Percentiles rank a stretch among this genome's conserved stretches.
Conservation (phyloP, 1,284 basidiomycete species). For the Afroboletus lepidellus region DNA sequence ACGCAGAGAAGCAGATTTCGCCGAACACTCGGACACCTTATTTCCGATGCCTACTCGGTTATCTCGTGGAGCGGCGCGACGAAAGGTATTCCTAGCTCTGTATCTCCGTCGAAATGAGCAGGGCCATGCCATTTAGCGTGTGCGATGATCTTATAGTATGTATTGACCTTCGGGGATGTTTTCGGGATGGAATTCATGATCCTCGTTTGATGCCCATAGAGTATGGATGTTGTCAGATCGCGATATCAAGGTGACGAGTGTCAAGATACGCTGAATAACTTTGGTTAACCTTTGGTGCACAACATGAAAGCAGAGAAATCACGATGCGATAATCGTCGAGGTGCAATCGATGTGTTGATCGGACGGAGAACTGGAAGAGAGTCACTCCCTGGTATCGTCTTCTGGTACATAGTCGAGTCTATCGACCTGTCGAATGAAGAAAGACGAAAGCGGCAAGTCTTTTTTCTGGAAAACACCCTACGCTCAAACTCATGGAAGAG, state of each 20-base stretch:
- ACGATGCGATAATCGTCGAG: not conserved
- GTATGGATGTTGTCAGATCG: not conserved
- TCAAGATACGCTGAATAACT: too few relatives aligned
- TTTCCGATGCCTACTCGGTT: not conserved
- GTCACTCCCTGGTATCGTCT: slow-evolving; percentile 1
- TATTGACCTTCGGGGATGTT: not conserved
- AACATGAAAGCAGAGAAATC: too few relatives aligned
- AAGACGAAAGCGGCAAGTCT: not conserved
- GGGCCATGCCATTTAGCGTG: not conserved
- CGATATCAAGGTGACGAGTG: too few relatives aligned
- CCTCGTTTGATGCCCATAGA: not conserved
- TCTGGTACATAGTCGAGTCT: slow-evolving; percentile 1
- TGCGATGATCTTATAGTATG: not conserved
- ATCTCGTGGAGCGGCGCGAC: not conserved
- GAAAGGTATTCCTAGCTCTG: not conserved
- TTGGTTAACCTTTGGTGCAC: too few relatives aligned
- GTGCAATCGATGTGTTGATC: slow-evolving; percentile 2
- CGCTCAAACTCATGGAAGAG: not conserved
- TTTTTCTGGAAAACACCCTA: not conserved
- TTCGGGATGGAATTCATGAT: not conserved
- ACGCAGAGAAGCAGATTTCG: not conserved
- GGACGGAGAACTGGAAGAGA: slow-evolving; percentile 12
- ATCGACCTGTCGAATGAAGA: not conserved
- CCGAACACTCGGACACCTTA: not conserved
- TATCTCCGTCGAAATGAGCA: not conserved